Base-by-base conservation (phyloP, 805 yeast species). In the Metschnikowia sp. region DNA sequence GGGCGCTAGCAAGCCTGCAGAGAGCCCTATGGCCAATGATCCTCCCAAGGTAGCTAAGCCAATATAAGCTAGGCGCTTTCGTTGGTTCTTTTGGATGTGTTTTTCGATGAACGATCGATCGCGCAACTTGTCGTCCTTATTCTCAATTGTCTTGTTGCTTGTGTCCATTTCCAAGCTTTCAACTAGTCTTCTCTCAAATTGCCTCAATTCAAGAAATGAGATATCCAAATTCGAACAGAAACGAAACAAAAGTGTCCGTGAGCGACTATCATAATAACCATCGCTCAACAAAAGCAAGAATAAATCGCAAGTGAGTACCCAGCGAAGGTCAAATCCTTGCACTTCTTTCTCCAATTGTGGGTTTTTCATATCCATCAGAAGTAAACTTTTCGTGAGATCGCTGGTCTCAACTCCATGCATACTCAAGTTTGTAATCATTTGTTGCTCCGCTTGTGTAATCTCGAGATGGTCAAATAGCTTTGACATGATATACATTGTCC, bases 41-140 rank as follows among this genome's bases (percentile, higher is more conserved):
- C 99, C 99, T 29, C 98, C 98, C 12, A 91, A 76, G 8, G 98
- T 94, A 0, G 99, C 99, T 41, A 94, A 69, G 0, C 98, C 99
- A 52, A 94, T 87, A 59, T 88, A 90, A 44, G 89, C 84, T 63
- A 88, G 70, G 60, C 91, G 84, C 60, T 77, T 83, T 53, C 78
- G 80, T 53, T 76, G 77, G 42, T 82, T 80, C 54, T 72, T 78
- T 59, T 82, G 85, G n/a, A 87, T 75, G 57, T 96, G 83, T 32
- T 76, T 77, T 38, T 82, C 83, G 60, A 94, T 75, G 47, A 88
- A 81, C 49, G 80, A 82, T 56, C 87, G 92, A 57, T 88, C 83
- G 82, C 91, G 85, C 10, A 82, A 77, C 62, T 86, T 86, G 43
- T 86, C 92, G 47, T 72, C 77, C 13, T 84, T 81, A 34, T 83